These are phyloP conservation scores for Helotiales sp. DNA, from an alignment of 2,329 filamentous ascomycete species.

Conservation along the genomic window DNA sequence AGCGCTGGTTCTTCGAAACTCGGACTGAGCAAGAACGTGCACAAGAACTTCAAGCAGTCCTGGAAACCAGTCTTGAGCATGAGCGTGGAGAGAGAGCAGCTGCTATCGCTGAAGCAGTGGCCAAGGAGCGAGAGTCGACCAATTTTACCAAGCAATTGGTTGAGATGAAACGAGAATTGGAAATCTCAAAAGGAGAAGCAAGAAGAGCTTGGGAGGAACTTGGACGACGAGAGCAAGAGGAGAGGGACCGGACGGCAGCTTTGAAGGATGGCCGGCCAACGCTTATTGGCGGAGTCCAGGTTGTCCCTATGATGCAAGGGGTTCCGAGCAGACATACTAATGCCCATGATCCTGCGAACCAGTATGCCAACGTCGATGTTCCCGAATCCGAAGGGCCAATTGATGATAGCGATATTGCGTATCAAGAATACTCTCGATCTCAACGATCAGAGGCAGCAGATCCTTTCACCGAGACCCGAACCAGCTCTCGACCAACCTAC, in stretches of 20 bases:
- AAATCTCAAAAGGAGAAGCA: constrained; percentile 95
- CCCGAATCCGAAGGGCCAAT: constrained; percentile 34
- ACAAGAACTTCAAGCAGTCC: constrained; percentile 79
- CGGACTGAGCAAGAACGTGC: constrained; percentile 83
- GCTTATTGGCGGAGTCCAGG: constrained; percentile 89
- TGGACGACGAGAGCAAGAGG: constrained; percentile 88
- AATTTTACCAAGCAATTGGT: constrained; percentile 77
- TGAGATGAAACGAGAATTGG: constrained; percentile 90
- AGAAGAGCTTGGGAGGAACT: constrained; percentile 97
- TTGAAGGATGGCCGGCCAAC: constrained; percentile 87
- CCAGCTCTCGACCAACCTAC: constrained; percentile 30
- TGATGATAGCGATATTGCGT: constrained; percentile 35
- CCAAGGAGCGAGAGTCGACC: constrained; percentile 69
- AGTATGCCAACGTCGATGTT: constrained; percentile 43
- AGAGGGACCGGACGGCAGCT: constrained; percentile 84
- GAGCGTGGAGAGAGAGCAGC: constrained; percentile 75
- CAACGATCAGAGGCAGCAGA: constrained; percentile 64
- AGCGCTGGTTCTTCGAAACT: constrained; percentile 98
- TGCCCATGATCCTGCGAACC: constrained; percentile 47
- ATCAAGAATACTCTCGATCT: constrained; percentile 38
- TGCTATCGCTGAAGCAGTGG: constrained; percentile 67
- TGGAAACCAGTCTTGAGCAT: constrained; percentile 75
- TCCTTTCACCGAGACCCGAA: constrained; percentile 60
- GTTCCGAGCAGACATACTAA: constrained; percentile 61
- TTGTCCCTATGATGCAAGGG: constrained; percentile 87